Evolutionary conservation across 2,329 filamentous ascomycete species (phyloP), one percentile per base, ranked within the genome.

Genomic region (Cryphonectria parasitica): DNA sequence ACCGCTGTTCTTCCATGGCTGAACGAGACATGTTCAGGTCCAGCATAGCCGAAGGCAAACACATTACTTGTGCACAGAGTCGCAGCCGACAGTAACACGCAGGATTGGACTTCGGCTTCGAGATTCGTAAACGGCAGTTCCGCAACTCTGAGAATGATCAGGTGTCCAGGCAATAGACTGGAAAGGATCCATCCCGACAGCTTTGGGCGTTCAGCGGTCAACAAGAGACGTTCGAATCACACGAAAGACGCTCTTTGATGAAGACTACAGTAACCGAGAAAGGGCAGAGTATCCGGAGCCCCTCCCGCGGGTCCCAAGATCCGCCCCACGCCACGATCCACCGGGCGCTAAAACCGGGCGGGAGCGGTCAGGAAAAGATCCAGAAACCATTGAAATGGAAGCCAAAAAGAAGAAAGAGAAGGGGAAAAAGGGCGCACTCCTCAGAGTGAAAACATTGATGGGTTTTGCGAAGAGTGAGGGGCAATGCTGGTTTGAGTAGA

Each of bases 281-380:
- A 41, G 41, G 64, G 62, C 65, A 52, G 41, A 63, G 54, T n/a
- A 39, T 56, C 45, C 65, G 49, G 25, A 49, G 5, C 41, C 54
- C 34, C 36, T 22, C 63, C 67, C 60, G 54, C 66, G 49, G 62
- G 63, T 56, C 62, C 67, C 56, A 52, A 64, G 45, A 63, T 69
- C 69, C 52, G 34, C 67, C 62, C 68, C 71, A 72, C 68, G 71
- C 34, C 22, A 43, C 28, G 71, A 58, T 68, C 68, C 71, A 70
- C 71, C 49, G 19, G 15, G 67, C 52, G 22, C 39, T 62, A 60
- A 56, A 62, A 63, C 41, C 52, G 41, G 45, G 61, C 62, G 68
- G 64, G 62, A 72, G 71, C 71, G 71, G 71, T 72, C 71, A 72
- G 64, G 71, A 49, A 69, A 61, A 54, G 61, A n/a, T 58, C 54